Conservation (phyloP, 176 grass and related monocot species). For the Eleusine coracana region DNA sequence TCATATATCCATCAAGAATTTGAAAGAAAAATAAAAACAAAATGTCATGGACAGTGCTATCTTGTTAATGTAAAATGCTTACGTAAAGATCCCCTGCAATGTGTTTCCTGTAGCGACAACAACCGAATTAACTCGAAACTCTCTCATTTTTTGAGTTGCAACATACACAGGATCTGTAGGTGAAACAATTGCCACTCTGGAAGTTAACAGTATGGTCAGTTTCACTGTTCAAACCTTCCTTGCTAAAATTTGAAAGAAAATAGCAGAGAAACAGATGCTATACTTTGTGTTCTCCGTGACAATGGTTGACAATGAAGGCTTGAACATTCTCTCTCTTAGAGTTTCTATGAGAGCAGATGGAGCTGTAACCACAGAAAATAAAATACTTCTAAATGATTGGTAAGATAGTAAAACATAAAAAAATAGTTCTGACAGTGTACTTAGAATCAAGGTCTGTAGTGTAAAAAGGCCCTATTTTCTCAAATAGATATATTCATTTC, state of each 20-base stretch:
- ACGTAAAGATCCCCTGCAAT: slow-evolving; percentile 94
- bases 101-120: slow-evolving; percentile 76
- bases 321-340: slow-evolving; percentile 93
- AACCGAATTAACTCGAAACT: slow-evolving; percentile 86
- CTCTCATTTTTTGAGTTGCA: slow-evolving; percentile 86
- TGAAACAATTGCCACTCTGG: slow-evolving; percentile 81
- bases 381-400: slow-evolving; percentile 31
- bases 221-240: slow-evolving; percentile 8
- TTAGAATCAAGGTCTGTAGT: not conserved
- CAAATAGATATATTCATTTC: not conserved
- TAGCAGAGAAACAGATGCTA: slow-evolving; percentile 20
- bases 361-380: slow-evolving; percentile 64
- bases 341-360: slow-evolving; percentile 90
- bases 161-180: slow-evolving; percentile 89
- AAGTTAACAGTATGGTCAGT: slow-evolving; percentile 37
- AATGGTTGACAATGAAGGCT: slow-evolving; percentile 85
- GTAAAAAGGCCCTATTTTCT: no score
- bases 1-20: slow-evolving; percentile 26
- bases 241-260: slow-evolving; percentile 34
- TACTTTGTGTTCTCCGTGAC: slow-evolving; percentile 81
- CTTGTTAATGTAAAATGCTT: slow-evolving; percentile 37
- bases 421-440: not conserved
- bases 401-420: slow-evolving; percentile 27
- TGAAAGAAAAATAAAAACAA: slow-evolving; percentile 1
- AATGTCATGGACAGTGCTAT: slow-evolving; percentile 15